A percentile compares a stretch with the other conserved stretches of the same genome.
phyloP scores from a whole-genome alignment of 257 asterid species.

The Nicotiana tomentosiformis region DNA sequence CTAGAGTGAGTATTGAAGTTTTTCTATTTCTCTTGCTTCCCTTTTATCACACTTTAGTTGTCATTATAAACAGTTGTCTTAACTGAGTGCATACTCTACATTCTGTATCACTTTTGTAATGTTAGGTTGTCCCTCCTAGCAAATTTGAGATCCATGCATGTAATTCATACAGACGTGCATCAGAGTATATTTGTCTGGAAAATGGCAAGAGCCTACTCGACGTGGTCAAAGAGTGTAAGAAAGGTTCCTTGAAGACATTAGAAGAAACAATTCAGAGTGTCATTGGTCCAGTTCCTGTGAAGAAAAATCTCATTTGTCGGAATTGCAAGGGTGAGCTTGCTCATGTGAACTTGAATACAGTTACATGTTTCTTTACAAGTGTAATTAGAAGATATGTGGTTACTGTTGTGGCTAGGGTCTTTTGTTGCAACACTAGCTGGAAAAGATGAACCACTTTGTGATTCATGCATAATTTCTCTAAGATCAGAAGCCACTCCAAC shows the following conservation, averaged over 20 bases:
- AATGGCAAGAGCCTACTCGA: constrained; percentile 94
- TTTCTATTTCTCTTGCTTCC: constrained; percentile 8
- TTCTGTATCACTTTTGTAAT: constrained; percentile 9
- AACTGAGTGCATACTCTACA: constrained; percentile 7
- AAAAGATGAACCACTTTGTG: constrained; percentile 73
- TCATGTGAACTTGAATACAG: constrained; percentile 2
- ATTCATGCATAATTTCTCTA: constrained; percentile 59
- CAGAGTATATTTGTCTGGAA: constrained; percentile 88
- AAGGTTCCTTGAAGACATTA: constrained; percentile 56
- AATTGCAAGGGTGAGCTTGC: constrained; percentile 65
- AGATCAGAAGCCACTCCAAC: constrained; percentile 53
- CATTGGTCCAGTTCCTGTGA: constrained; percentile 77
- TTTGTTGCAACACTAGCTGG: constrained; percentile 79
- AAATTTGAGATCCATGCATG: constrained; percentile 97
- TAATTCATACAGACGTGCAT: constrained; percentile 89
- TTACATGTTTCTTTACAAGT: constrained; percentile 14
- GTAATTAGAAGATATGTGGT: constrained; percentile 9
- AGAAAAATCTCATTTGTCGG: constrained; percentile 62
- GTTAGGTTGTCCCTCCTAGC: constrained; percentile 84
- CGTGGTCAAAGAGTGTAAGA: constrained; percentile 89
- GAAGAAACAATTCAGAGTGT: constrained; percentile 75
- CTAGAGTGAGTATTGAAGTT: constrained; percentile 43
- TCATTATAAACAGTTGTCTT: neutral
- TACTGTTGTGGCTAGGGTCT: constrained; percentile 44
- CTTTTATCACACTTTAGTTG: neutral